Conservation (phyloP, 345 rosid genomes). For the Arabidopsis arenosa region DNA sequence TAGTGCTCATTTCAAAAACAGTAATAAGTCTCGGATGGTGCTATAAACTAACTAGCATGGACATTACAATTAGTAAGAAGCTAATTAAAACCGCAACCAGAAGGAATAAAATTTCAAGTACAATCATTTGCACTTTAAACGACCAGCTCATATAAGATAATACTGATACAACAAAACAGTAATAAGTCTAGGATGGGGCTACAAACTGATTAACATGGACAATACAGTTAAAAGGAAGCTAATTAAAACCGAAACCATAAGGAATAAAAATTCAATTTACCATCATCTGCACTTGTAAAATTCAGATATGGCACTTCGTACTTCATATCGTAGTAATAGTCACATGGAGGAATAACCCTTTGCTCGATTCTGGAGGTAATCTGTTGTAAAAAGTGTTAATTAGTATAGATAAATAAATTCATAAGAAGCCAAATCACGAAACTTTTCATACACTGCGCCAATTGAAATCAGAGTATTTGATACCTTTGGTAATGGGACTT, state of each 20-base stretch:
- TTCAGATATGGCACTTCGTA: neutral
- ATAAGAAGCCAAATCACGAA: neutral
- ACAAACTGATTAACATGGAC: too few relatives aligned
- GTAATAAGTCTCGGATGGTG: neutral
- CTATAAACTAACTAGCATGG: neutral
- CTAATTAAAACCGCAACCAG: neutral
- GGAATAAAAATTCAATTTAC: neutral
- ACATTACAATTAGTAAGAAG: neutral
- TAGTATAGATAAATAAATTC: neutral
- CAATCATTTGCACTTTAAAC: too few relatives aligned
- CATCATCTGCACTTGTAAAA: neutral
- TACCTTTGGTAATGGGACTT: slow-evolving; percentile 46
- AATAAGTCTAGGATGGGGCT: too few relatives aligned
- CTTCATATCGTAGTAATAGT: slow-evolving; percentile 49
- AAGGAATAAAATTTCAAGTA: neutral
- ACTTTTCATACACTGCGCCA: neutral
- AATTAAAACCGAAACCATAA: neutral
- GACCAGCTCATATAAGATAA: neutral
- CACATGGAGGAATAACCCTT: slow-evolving; percentile 37
- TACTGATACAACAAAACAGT: neutral
- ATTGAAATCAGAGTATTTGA: neutral
- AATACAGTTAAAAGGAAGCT: too few relatives aligned
- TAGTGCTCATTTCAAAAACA: neutral
- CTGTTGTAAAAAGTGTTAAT: slow-evolving; percentile 19
- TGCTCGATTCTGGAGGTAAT: slow-evolving; percentile 37